Conservation (phyloP, 148 eudicot genomes). For the Pharnaceum exiguum region DNA sequence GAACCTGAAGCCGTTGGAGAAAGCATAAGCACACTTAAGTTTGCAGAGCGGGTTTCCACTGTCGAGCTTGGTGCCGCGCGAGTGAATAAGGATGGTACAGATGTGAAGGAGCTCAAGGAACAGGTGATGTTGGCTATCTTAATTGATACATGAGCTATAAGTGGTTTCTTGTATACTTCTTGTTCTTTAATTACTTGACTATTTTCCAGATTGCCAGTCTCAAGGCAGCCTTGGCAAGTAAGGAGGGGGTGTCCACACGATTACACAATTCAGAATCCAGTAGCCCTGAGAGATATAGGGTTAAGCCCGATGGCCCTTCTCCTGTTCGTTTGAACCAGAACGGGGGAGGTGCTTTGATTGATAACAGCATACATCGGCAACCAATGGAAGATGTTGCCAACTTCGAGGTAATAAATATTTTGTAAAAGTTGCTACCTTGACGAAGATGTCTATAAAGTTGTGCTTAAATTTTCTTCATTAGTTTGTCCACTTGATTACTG, state of each 20-base stretch:
- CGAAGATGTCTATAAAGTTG: not conserved
- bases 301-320: conserved; percentile 37
- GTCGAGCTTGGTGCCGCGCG: conserved; percentile 98
- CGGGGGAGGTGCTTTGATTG: conserved; percentile 23
- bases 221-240: conserved; percentile 81
- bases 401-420: conserved; percentile 56
- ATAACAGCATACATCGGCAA: conserved; percentile 42
- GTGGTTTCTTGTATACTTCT: not conserved
- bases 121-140: conserved; percentile 38
- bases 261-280: conserved; percentile 32
- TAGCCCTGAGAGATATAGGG: conserved; percentile 41
- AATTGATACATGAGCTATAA: not conserved
- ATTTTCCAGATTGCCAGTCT: conserved; percentile 70
- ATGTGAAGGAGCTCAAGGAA: conserved; percentile 93
- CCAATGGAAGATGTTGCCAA: conserved; percentile 74
- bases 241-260: conserved; percentile 46
- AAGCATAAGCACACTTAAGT: conserved; percentile 91
- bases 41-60: conserved; percentile 95
- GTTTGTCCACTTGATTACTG: too few relatives aligned
- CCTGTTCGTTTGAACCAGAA: conserved; percentile 40
- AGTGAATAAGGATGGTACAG: conserved; percentile 72
- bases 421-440: not conserved
- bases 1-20: conserved; percentile 90
- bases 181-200: conserved; percentile 9
- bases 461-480: too few relatives aligned